Percentiles rank a stretch among this genome's conserved stretches.
Conservation (phyloP, 495 filamentous ascomycete genomes). For the Aspergillus kassunensis region DNA sequence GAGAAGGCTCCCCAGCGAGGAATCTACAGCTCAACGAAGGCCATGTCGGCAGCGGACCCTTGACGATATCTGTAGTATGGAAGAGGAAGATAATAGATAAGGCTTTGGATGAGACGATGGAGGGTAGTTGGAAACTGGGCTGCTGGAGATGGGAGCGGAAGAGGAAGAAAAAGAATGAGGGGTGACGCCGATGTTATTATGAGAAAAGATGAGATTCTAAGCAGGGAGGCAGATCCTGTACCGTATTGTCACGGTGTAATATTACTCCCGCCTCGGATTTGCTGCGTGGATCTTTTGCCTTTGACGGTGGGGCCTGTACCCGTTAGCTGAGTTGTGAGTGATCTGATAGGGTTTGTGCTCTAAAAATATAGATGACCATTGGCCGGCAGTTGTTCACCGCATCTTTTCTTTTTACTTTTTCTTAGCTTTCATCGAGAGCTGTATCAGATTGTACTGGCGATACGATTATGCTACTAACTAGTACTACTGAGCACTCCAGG, state of each 20-base stretch:
- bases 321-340: neutral
- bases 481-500: neutral
- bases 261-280: constrained; percentile 9
- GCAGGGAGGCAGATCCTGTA: constrained; percentile 12
- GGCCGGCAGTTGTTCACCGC: constrained; percentile 34
- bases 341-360: constrained; percentile 25
- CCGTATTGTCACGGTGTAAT: constrained; percentile 11
- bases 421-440: neutral
- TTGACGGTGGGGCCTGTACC: constrained; percentile 10
- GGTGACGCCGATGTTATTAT: constrained; percentile 21
- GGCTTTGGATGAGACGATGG: constrained; percentile 21
- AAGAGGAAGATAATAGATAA: constrained; percentile 27
- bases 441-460: neutral
- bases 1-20: constrained; percentile 72
- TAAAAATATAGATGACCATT: constrained; percentile 25
- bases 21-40: constrained; percentile 92
- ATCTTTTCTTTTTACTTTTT: constrained; percentile 27
- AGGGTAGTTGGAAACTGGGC: constrained; percentile 33
- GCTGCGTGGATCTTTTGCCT: constrained; percentile 14
- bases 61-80: constrained; percentile 66
- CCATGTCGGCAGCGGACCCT: constrained; percentile 71
- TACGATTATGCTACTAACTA: neutral
- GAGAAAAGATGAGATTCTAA: constrained; percentile 28
- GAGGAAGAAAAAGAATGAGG: constrained; percentile 20
- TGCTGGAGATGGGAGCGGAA: constrained; percentile 19